Evolutionary conservation across 305 asterid genomes (phyloP), one percentile per base, ranked within the genome.

Genomic region (Fraxinus paxiana): DNA sequence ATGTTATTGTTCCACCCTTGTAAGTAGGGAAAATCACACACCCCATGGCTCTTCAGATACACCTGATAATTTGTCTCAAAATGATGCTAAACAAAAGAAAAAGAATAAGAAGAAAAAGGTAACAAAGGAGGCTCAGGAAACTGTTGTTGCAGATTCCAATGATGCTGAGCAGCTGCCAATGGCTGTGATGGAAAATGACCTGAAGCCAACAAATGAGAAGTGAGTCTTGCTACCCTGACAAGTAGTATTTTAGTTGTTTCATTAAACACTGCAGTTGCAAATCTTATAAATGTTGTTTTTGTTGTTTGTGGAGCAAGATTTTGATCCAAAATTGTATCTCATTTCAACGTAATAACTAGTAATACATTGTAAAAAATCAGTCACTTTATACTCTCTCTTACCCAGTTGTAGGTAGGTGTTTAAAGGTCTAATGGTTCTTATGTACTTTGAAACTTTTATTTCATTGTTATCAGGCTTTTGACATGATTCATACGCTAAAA

Each of bases 91-190:
- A 84, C 88, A 84, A 85, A 91, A 87, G 87, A 92, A 88, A 46
- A 89, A 78, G 82, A 89, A 83, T 80, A 92, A 92, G 92, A 95
- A 90, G 90, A 90, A 91, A 82, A 91, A 85, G 84, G 80, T 67
- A 17, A 61, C 54, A 10, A 87, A 83, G 78, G 85, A 88, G 82
- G 80, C 78, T 76, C 83, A 26, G 35, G 92, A 86, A 78, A 78
- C 67, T 82, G 85, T 20, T 82, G 56, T 74, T 83, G 76, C 77
- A 33, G 81, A 78, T 78, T 78, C 88, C 81, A 70, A 80, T 24
- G 83, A 67, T 81, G 54, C 22, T 17, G 90, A 80, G 69, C 80
- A 82, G 80, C 51, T 73, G 76, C 87, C 85, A 65, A 88, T 34
- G 33, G 88, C 85, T 82, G 92, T 85, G 86, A 75, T 10, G 72